Evolutionary conservation across 2,329 filamentous ascomycete genomes (phyloP), one percentile per base, ranked within the genome.

Genomic region (Verticillium nubilum): DNA sequence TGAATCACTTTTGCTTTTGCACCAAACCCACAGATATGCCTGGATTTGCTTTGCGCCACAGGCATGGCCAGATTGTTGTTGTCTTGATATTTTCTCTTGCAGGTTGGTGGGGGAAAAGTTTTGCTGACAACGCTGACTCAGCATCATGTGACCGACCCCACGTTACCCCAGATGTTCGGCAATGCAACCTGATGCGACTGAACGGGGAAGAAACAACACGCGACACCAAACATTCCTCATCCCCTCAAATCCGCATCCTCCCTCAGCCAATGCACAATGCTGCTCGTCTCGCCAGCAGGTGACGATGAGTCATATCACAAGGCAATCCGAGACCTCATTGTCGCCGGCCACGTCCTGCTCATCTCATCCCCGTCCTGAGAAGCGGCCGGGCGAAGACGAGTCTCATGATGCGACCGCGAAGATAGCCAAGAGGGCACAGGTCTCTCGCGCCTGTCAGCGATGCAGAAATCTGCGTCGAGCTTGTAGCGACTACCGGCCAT

Each of bases 401-500:
- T 9, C 42, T n/a, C 6, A 47, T 47, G 42, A 47, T 47, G 42
- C 42, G 42, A 17, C 65, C 15, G 59, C 65, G 54, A 47, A 47
- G n/a, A 19, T 25, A 47, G 42, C 35, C 37, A 78, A 78, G 64
- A 69, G 76, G 25, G 67, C 69, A 23, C 76, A 78, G 60, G 77
- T 79, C 7, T 74, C 77, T 9, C 68, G 74, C 28, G 77, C 77
- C 7, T 79, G 77, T 58, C 70, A 72, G 29, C 69, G 77, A 25
- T 80, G 77, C 67, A 76, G 76, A 62, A 69, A 67, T 19, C 68
- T 78, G 13, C 74, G 77, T 29, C 71, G 77, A 31, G 76, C 76
- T 1, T 79, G 77, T 64, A 78, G 73, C 66, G 76, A 79, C 64
- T 73, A 70, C 55, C 68, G 77, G 52, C 77, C 77, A 12, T 80